phyloP scores from a whole-genome alignment of 1,139 yeast species.

The Debaryomycetaceae sp. region DNA sequence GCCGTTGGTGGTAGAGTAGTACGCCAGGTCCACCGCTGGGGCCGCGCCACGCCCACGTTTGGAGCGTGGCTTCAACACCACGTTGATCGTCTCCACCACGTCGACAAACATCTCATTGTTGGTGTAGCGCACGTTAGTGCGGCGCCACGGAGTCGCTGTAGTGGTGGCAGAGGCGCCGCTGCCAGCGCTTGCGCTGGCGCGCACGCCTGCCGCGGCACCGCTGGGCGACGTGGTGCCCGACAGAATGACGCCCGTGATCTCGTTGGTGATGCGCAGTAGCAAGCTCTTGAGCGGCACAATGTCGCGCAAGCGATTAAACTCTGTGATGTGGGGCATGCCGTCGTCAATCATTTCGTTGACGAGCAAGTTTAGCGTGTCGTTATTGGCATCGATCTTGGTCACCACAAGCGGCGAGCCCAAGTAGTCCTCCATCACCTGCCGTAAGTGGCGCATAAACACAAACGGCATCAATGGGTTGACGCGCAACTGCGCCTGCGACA shows the following conservation, averaged over 20 bases:
- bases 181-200: slow-evolving; percentile 1
- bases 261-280: slow-evolving; percentile 31
- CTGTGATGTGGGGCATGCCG: slow-evolving; percentile 70
- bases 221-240: slow-evolving; percentile 10
- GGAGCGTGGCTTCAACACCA: slow-evolving; percentile 29
- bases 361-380: slow-evolving; percentile 57
- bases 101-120: slow-evolving; percentile 83
- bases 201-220: no score
- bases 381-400: slow-evolving; percentile 57
- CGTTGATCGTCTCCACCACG: slow-evolving; percentile 55
- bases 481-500: slow-evolving; percentile 13
- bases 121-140: slow-evolving; percentile 57
- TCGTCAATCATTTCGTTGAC: slow-evolving; percentile 63
- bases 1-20: slow-evolving; percentile 13
- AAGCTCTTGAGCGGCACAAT: slow-evolving; percentile 58
- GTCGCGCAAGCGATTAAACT: slow-evolving; percentile 65
- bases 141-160: slow-evolving; percentile 63
- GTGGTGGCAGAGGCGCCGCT: slow-evolving; percentile 4
- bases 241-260: slow-evolving; percentile 16
- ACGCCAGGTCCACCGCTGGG: slow-evolving; percentile 14
- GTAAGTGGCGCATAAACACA: slow-evolving; percentile 49
- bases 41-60: slow-evolving; percentile 4
- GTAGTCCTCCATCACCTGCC: slow-evolving; percentile 52
- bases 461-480: slow-evolving; percentile 51
- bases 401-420: slow-evolving; percentile 55